Conservation (phyloP, 139 green algal species). For the Haematococcus lacustris region DNA sequence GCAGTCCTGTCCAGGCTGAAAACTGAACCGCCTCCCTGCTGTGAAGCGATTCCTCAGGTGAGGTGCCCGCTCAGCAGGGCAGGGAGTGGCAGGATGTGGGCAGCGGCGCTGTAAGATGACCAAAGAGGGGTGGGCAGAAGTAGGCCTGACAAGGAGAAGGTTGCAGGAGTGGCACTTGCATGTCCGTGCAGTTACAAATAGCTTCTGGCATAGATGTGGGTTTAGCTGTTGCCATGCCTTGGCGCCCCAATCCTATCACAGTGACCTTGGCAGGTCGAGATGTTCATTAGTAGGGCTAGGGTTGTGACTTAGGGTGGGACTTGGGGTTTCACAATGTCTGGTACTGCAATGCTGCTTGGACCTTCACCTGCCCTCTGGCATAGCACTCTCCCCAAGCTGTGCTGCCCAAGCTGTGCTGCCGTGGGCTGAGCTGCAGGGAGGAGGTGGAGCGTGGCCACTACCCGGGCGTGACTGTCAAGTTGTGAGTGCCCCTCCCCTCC, state of each 20-base stretch:
- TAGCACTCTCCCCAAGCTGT: not conserved
- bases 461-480: constrained; percentile 1
- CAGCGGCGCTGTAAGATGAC: not conserved
- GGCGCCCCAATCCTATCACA: no score
- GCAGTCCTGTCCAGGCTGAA: constrained; percentile 6
- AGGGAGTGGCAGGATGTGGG: not conserved
- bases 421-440: not conserved
- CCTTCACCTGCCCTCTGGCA: not conserved
- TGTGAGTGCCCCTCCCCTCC: not conserved
- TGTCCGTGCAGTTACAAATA: not conserved
- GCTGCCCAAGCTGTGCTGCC: not conserved
- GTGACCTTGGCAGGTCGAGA: no score
- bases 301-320: not conserved
- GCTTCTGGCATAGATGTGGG: not conserved
- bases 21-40: constrained; percentile 7
- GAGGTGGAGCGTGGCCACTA: not conserved
- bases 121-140: not conserved
- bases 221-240: not conserved
- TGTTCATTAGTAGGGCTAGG: not conserved
- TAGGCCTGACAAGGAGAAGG: not conserved
- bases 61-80: not conserved
- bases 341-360: not conserved
- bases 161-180: not conserved
- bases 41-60: constrained; percentile 5
- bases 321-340: not conserved